phyloP scores from a whole-genome alignment of 2,329 filamentous ascomycete genomes.

The Juglanconis oblonga region DNA sequence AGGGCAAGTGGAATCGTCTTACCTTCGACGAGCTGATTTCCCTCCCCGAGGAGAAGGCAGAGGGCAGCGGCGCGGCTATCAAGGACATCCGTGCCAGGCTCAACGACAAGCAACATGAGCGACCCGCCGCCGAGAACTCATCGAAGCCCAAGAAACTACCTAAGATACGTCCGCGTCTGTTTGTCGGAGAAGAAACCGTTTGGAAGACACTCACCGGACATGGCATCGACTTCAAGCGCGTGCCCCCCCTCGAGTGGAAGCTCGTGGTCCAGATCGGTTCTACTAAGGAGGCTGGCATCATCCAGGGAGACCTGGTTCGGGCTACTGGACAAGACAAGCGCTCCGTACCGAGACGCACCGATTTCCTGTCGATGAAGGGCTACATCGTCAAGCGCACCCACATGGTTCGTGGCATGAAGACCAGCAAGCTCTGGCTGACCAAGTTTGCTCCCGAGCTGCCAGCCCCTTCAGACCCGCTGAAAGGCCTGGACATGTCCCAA shows the following conservation, averaged over 20 bases:
- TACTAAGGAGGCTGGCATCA: slow-evolving; percentile 50
- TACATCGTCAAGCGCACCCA: slow-evolving; percentile 61
- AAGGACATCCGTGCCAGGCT: not conserved
- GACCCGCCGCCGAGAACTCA: not conserved
- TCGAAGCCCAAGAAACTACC: slow-evolving; percentile 11
- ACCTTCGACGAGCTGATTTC: slow-evolving; percentile 38
- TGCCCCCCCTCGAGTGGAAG: slow-evolving; percentile 58
- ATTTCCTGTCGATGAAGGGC: slow-evolving; percentile 56
- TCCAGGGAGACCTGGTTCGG: slow-evolving; percentile 58
- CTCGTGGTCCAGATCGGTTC: slow-evolving; percentile 57
- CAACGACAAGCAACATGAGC: slow-evolving; percentile 12
- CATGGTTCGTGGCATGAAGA: slow-evolving; percentile 56
- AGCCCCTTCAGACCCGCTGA: slow-evolving; percentile 14
- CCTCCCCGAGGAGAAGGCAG: slow-evolving; percentile 30
- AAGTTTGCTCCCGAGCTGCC: slow-evolving; percentile 46
- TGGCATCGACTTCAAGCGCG: slow-evolving; percentile 54
- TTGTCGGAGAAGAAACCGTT: slow-evolving; percentile 52
- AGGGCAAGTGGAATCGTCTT: slow-evolving; percentile 34
- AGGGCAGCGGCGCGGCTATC: not conserved
- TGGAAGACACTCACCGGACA: slow-evolving; percentile 61
- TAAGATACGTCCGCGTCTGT: slow-evolving; percentile 33
- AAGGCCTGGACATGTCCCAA: slow-evolving; percentile 30
- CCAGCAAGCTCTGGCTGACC: slow-evolving; percentile 61
- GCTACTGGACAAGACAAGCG: slow-evolving; percentile 61
- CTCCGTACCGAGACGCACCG: slow-evolving; percentile 60